Evolutionary conservation across 225 moss, liverwort and hornwort genomes (phyloP).

Genomic region (Anthoceros angustus): DNA sequence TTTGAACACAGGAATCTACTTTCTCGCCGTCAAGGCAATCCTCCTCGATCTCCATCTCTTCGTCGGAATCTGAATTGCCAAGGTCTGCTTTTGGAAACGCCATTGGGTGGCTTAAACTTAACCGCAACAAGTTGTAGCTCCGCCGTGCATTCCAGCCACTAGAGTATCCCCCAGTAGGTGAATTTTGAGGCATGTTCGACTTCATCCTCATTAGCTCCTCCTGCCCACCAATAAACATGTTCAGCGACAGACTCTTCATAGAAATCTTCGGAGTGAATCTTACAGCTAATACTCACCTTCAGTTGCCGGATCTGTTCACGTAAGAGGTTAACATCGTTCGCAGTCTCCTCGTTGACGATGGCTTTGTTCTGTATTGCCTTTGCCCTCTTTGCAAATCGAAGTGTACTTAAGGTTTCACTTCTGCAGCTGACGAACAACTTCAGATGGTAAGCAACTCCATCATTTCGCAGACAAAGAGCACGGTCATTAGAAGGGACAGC

Average conservation of each 20-base stretch:
- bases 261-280: neutral
- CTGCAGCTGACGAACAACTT: slow-evolving; percentile 40
- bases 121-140: slow-evolving; percentile 20
- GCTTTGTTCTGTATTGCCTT: slow-evolving; percentile 84
- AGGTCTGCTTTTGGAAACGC: slow-evolving; percentile 14
- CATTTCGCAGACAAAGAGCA: neutral
- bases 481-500: neutral
- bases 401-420: slow-evolving; percentile 70
- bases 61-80: slow-evolving; percentile 10
- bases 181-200: slow-evolving; percentile 27
- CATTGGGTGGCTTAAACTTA: slow-evolving; percentile 35
- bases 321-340: slow-evolving; percentile 77
- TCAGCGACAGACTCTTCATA: neutral
- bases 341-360: slow-evolving; percentile 73
- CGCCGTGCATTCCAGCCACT: slow-evolving; percentile 34
- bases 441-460: neutral
- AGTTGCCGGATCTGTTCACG: slow-evolving; percentile 95
- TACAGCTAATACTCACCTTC: slow-evolving; percentile 40
- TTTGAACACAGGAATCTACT: too few relatives aligned
- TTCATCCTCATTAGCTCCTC: slow-evolving; percentile 91
- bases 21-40: neutral
- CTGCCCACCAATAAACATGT: slow-evolving; percentile 14
- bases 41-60: slow-evolving; percentile 23
- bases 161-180: slow-evolving; percentile 36
- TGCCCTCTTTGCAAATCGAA: slow-evolving; percentile 76